phyloP scores from a whole-genome alignment of 2,329 filamentous ascomycete species.

The Byssothecium circinans region DNA sequence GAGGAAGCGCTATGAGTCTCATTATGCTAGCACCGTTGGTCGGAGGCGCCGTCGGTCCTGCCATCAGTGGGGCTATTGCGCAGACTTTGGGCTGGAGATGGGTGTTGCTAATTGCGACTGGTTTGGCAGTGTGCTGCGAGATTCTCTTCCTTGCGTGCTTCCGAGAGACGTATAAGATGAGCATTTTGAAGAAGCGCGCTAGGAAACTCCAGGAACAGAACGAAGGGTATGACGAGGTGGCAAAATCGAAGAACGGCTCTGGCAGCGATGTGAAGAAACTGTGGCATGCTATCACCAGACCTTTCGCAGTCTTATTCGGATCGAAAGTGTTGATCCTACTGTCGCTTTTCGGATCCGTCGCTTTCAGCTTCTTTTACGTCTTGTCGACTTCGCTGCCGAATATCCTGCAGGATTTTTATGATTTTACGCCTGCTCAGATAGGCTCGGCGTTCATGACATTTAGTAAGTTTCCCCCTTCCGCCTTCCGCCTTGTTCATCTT shows the following conservation, averaged over 20 bases:
- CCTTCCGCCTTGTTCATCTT: too few relatives aligned
- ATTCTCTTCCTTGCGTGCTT: constrained; percentile 56
- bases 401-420: constrained; percentile 47
- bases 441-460: constrained; percentile 60
- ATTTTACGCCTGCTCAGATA: constrained; percentile 52
- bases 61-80: constrained; percentile 58
- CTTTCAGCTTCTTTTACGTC: constrained; percentile 52
- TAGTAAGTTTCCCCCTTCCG: too few relatives aligned
- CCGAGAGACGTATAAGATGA: constrained; percentile 63
- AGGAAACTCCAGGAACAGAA: constrained; percentile 24
- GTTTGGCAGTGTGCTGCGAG: constrained; percentile 54
- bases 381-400: constrained; percentile 50
- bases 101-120: constrained; percentile 55
- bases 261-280: constrained; percentile 22
- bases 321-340: constrained; percentile 60
- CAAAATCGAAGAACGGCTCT: constrained; percentile 14
- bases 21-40: constrained; percentile 61
- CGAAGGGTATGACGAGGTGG: background rate
- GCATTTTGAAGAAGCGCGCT: constrained; percentile 49
- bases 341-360: constrained; percentile 46
- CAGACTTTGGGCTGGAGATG: constrained; percentile 59
- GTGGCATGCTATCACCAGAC: constrained; percentile 45
- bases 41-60: constrained; percentile 60
- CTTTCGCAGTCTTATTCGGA: constrained; percentile 47
- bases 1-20: constrained; percentile 61